Base-by-base conservation (phyloP, 148 eudicot species). In the Spergularia bocconei region DNA sequence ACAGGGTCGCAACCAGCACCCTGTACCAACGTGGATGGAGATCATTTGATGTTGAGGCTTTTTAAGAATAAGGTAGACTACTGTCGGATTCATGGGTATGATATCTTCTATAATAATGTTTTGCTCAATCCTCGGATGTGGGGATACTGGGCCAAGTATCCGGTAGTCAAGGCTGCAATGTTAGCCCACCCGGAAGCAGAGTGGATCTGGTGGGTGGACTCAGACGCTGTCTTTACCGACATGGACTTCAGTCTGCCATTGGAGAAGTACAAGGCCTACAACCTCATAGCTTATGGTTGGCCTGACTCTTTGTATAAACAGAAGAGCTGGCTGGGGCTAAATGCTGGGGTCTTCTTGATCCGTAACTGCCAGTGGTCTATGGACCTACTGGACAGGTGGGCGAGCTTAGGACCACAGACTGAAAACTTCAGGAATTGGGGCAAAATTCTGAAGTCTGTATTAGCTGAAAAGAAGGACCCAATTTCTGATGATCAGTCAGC, bases 161-260 rank as follows among this genome's bases (percentile, higher is more conserved):
- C 98, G 17, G 76, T 67, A 8, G 81, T 93, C 5, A 81, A 88
- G 69, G 93, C 96, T 15, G 90, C 93, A 48, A 93, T 93, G 98
- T 56, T 89, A 77, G 93, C 98, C 75, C 98, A 93, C 82, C 98
- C 98, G 58, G 97, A 93, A 72, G 88, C 88, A n/a, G 94, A 93
- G 82, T 93, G 98, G 98, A 86, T 93, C 77, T 93, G 91, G 92
- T 93, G 98, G 98, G 91, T 93, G 9, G 98, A 93, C 77, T 93
- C 98, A 33, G 98, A 93, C 67, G 98, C 94, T 0, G 92, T 86
- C 2, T 76, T 93, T 33, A 93, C 97, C 11, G 98, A 93, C 76
- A 93, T 93, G 98, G 91, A 91, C 66, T 93, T 89, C 78, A 76
- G 78, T 69, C 87, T 93, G 2, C 96, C 96, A 0, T 77, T 93